A percentile compares a stretch with the other conserved stretches of the same genome.
These are phyloP conservation scores for Neurospora hispaniola DNA, from an alignment of 495 filamentous ascomycete species.

Conservation along the genomic window DNA sequence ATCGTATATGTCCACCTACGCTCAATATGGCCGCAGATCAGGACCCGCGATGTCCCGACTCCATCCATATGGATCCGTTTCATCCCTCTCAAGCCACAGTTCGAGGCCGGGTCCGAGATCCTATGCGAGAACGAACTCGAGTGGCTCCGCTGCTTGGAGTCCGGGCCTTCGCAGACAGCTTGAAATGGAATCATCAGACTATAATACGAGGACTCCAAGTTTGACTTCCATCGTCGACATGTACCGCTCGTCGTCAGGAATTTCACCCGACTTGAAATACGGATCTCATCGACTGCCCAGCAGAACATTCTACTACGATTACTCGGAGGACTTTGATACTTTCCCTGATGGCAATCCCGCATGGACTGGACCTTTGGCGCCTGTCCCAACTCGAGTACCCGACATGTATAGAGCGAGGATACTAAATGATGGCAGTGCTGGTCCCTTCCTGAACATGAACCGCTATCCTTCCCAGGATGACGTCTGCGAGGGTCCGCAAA, in stretches of 20 bases:
- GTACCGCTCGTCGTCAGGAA: constrained; percentile 22
- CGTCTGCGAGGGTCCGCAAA: not conserved
- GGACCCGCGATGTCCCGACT: constrained; percentile 18
- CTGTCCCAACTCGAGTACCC: constrained; percentile 23
- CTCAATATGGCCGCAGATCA: constrained; percentile 25
- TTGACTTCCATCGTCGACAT: constrained; percentile 32
- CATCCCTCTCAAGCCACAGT: constrained; percentile 22
- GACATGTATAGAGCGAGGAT: constrained; percentile 19
- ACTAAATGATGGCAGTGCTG: constrained; percentile 18
- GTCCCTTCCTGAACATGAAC: constrained; percentile 6
- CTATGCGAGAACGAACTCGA: constrained; percentile 2
- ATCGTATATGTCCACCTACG: constrained; percentile 30
- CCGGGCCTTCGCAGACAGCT: constrained; percentile 1
- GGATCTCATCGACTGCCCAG: not conserved
- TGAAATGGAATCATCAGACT: constrained; percentile 9
- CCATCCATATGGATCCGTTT: constrained; percentile 26
- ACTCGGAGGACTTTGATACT: constrained; percentile 39
- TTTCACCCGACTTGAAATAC: constrained; percentile 1
- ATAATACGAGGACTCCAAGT: constrained; percentile 24
- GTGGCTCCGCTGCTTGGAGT: not conserved
- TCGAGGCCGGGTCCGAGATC: constrained; percentile 17
- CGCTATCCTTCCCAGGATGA: not conserved
- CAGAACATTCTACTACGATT: constrained; percentile 36
- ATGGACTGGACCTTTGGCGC: constrained; percentile 18
- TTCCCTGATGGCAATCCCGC: constrained; percentile 3